A percentile compares a stretch with the other conserved stretches of the same genome.
Evolutionary conservation across 257 asterid genomes (phyloP).

Genomic region (Nicotiana noctiflora): DNA sequence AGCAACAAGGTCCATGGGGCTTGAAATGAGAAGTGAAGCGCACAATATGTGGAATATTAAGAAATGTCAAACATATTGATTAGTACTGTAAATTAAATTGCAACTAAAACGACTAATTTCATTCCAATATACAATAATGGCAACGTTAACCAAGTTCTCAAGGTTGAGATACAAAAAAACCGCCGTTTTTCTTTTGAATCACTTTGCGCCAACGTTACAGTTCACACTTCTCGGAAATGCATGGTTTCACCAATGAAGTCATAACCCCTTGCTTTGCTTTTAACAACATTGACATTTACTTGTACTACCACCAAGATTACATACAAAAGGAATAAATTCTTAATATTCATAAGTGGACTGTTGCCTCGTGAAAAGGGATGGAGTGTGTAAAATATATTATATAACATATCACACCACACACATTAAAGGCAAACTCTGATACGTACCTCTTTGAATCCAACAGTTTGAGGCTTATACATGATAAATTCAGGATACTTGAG

Average conservation of each 20-base stretch:
- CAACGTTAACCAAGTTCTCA: neutral
- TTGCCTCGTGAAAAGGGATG: neutral
- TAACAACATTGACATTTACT: neutral
- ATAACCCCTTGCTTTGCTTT: neutral
- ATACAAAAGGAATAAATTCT: neutral
- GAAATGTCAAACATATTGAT: too few relatives aligned
- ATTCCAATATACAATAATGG: neutral
- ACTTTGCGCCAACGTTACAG: neutral
- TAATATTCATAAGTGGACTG: neutral
- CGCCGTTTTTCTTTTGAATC: neutral
- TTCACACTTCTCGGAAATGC: neutral
- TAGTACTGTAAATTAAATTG: neutral
- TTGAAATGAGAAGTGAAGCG: neutral
- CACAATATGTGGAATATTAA: neutral
- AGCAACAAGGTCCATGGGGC: neutral
- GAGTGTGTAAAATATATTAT: neutral
- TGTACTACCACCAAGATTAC: neutral
- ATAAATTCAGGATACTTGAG: slow-evolving; percentile 74
- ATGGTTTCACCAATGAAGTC: neutral
- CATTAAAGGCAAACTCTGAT: neutral
- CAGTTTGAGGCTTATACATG: slow-evolving; percentile 63
- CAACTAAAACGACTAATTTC: neutral
- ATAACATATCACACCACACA: neutral
- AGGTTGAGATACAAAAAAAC: neutral
- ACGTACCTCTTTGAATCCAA: slow-evolving; percentile 44